phyloP scores from a whole-genome alignment of 331 rosid genomes.

The Pyrus hybrid region DNA sequence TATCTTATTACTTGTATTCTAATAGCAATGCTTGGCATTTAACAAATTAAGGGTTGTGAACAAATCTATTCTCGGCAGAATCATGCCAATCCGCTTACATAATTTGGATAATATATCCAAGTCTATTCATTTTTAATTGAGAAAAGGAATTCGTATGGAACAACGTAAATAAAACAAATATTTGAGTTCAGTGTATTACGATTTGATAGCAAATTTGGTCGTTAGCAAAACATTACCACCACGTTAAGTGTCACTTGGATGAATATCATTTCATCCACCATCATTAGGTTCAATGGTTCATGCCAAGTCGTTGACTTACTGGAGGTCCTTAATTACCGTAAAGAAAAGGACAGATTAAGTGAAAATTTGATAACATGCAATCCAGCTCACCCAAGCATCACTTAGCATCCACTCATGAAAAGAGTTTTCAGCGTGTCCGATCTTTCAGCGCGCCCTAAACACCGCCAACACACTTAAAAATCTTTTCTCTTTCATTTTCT shows the following conservation, averaged over 20 bases:
- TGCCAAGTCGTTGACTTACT: not conserved
- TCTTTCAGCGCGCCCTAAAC: too few species aligned
- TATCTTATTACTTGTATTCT: not conserved
- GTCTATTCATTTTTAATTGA: too few species aligned
- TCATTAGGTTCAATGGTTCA: not conserved
- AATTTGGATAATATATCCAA: too few species aligned
- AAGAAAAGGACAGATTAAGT: not conserved
- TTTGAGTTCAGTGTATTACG: not conserved
- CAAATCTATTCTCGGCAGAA: too few species aligned
- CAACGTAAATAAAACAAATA: too few species aligned
- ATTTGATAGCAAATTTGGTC: not conserved
- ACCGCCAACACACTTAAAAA: too few species aligned
- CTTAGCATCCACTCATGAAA: not conserved
- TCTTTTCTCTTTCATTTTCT: too few species aligned
- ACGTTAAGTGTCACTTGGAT: too few species aligned
- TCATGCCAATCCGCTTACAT: not conserved
- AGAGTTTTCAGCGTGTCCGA: too few species aligned
- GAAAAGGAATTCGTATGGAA: too few species aligned
- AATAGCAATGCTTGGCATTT: too few species aligned
- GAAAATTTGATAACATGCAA: not conserved
- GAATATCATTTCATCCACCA: not conserved
- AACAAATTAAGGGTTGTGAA: too few species aligned
- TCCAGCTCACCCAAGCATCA: conserved; percentile 3
- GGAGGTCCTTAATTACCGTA: not conserved
- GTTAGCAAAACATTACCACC: not conserved